Evolutionary conservation across 352 stramenopile species (phyloP), one percentile per base, ranked within the genome.

Genomic region (Phytophthora chlamydospora): DNA sequence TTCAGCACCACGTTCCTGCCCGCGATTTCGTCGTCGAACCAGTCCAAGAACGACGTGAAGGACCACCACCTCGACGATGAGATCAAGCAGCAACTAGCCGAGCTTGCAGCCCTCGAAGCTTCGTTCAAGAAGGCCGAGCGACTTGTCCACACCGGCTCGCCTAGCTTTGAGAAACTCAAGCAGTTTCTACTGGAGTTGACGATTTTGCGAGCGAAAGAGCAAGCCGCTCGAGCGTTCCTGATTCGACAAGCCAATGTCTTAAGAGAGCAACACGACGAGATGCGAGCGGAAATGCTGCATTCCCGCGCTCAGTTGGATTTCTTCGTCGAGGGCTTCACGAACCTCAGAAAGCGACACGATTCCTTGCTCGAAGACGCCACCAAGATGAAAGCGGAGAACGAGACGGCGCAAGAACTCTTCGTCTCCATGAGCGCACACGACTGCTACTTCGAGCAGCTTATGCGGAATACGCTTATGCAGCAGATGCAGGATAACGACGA

Each of bases 151-250:
- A 80, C 64, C 0, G 84, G 84, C 0, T 58, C 72, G 0, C 79
- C 80, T 2, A 77, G 65, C n/a, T 91, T 91, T 45, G 80, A 93
- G 14, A 93, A 91, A 51, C 68, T 93, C 36, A 91, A 93, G 54
- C 44, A 55, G 27, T 93, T 93, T 56, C 47, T 93, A 10, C 53
- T 90, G 19, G 74, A 79, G 31, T 45, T 93, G 39, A 85, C 84
- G 1, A 47, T 74, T 45, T 56, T 93, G 32, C 69, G 84, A 1
- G 45, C 63, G 1, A 90, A 89, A 51, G 84, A 93, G 40, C 70
- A 86, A n/a, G 72, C 80, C 19, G 63, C 78, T 10, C 73, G 82
- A 9, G 60, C 46, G 0, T 86, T 87, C 36, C 71, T 91, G 19
- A 63, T 90, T 29, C 61, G 77, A 49, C 82, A 88, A 39, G 78